A percentile compares a stretch with the other conserved stretches of the same genome.
Evolutionary conservation across 1,284 basidiomycete species (phyloP).

Genomic region (Austroboletus niveus): DNA sequence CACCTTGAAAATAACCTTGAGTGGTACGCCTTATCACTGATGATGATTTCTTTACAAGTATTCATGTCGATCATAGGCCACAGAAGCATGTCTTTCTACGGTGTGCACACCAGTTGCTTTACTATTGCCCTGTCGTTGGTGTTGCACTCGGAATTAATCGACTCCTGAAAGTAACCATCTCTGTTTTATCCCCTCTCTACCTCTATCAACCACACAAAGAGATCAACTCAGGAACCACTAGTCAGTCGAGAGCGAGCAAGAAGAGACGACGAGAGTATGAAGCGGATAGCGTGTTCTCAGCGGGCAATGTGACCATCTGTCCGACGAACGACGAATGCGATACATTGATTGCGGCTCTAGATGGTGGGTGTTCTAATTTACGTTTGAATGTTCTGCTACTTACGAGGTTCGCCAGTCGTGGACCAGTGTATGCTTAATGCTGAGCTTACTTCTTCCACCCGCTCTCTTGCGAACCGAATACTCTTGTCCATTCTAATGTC

Average conservation of each 20-base stretch:
- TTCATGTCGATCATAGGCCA: slow-evolving; percentile 33
- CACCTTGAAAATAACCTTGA: slow-evolving; percentile 58
- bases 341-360: slow-evolving; percentile 55
- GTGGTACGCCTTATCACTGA: slow-evolving; percentile 41
- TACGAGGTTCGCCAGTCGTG: slow-evolving; percentile 42
- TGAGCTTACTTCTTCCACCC: slow-evolving; percentile 50
- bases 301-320: slow-evolving; percentile 48
- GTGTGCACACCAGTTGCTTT: slow-evolving; percentile 44
- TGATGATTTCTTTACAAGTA: neutral
- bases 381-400: slow-evolving; percentile 2
- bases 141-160: slow-evolving; percentile 52
- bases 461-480: slow-evolving; percentile 58
- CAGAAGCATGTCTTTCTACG: slow-evolving; percentile 46
- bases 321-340: slow-evolving; percentile 50
- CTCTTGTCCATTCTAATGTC: slow-evolving; percentile 55
- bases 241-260: slow-evolving; percentile 60
- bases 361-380: slow-evolving; percentile 45
- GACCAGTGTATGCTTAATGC: slow-evolving; percentile 46
- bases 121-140: slow-evolving; percentile 45
- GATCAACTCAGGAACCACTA: slow-evolving; percentile 15
- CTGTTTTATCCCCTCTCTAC: slow-evolving; percentile 50
- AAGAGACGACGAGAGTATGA: slow-evolving; percentile 75
- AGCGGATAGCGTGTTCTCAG: slow-evolving; percentile 74
- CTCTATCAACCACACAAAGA: slow-evolving; percentile 37
- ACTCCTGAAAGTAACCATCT: slow-evolving; percentile 53